Base-by-base conservation (phyloP, 208 protist genomes). In the Zelonia costaricensis region DNA sequence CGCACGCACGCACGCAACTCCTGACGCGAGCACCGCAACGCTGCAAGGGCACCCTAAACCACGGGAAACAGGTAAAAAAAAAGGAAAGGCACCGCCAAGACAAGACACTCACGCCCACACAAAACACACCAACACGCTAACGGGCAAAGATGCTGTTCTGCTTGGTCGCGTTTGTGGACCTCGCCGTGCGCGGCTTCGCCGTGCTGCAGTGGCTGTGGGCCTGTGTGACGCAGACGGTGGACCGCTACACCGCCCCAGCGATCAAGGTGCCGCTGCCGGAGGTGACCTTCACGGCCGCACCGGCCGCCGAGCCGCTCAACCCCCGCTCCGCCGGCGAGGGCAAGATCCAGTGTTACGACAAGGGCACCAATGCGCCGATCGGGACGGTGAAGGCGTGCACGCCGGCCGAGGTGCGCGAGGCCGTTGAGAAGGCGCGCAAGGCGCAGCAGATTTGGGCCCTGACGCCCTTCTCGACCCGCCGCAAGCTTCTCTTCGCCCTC, bases 341-440 rank as follows among this genome's bases (percentile, higher is more conserved):
- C 13, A 77, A 78, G n/a, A 92, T 95, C 62, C 84, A 86, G 62
- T 95, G 86, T 70, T 95, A 92, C 52, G 90, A 95, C 68, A 95
- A 95, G 73, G 90, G 90, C 42, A 93, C 84, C 18, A 95, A 95
- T 58, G 57, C 56, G 13, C 84, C 79, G 3, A 80, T 95, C 58
- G 90, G 90, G 51, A 59, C 64, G 4, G 90, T 93, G 28, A 84
- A 81, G 64, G 78, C 75, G n/a, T 83, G 74, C 55, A 76, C 75
- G 18, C 76, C 84, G 15, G 86, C 86, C 1, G 81, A 94, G 57
- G 84, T 96, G 44, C 81, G 76, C 30, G 78, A 60, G 16, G 66
- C 59, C 18, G 84, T 96, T 18, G 51, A 59, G 59, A 76, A 78
- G 42, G 91, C 91, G 2, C 85, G 91, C 46, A 63, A 54, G 30